Conservation (phyloP, 2,329 filamentous ascomycete species). For the Pseudocercospora pini-densiflorae region DNA sequence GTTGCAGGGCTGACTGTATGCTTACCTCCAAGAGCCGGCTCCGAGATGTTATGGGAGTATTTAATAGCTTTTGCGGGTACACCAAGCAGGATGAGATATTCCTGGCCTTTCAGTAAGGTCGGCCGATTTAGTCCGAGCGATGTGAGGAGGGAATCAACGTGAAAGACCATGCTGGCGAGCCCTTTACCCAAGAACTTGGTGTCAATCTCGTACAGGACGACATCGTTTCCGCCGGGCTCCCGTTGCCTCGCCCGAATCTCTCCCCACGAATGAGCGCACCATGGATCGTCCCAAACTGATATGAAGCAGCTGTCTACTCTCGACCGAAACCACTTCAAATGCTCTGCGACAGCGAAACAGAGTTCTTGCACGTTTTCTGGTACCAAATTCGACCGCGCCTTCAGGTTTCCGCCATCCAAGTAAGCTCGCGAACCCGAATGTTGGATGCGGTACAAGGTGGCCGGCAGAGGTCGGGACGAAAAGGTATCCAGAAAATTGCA, state of each 20-base stretch:
- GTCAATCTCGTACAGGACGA: constrained; percentile 9
- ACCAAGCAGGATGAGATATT: background rate
- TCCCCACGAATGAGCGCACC: constrained; percentile 7
- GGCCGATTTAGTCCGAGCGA: constrained; percentile 3
- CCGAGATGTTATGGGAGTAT: constrained; percentile 7
- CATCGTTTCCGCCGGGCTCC: background rate
- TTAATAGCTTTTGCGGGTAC: constrained; percentile 8
- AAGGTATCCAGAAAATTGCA: constrained; percentile 7
- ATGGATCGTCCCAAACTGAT: constrained; percentile 9
- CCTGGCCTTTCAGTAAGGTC: constrained; percentile 1
- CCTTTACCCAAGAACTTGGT: constrained; percentile 2
- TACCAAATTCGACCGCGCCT: constrained; percentile 5
- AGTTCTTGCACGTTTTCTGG: constrained; percentile 3
- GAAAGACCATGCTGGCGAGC: constrained; percentile 6
- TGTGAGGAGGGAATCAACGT: constrained; percentile 3
- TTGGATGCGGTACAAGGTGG: constrained; percentile 6
- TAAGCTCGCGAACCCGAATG: constrained; percentile 8
- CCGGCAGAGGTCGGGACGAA: constrained; percentile 5
- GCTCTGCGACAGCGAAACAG: background rate
- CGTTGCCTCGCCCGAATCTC: constrained; percentile 5
- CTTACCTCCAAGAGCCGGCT: constrained; percentile 8
- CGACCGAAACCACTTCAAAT: constrained; percentile 5
- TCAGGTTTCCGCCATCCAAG: constrained; percentile 9
- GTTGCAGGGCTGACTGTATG: background rate
- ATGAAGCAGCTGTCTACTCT: constrained; percentile 10